phyloP scores from a whole-genome alignment of 208 protist genomes.

The Acanthamoeba sp. region DNA sequence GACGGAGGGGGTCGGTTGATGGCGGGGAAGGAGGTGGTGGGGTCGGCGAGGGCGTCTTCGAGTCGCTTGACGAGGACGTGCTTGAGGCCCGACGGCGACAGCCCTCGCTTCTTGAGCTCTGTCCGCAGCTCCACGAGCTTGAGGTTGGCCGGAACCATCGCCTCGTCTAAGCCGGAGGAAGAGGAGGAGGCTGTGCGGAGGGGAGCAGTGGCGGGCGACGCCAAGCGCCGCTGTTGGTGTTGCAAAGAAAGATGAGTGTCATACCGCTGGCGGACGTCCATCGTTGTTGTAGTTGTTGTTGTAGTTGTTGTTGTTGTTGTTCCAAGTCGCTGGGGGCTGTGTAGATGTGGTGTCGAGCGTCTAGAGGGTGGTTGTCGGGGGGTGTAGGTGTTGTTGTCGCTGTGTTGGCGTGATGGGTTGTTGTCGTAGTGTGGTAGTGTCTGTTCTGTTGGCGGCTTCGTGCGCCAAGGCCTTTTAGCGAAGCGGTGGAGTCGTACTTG shows the following conservation, averaged over 20 bases:
- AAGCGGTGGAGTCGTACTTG: no score
- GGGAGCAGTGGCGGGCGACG: background rate
- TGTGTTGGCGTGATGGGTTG: no score
- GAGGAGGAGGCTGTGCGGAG: background rate
- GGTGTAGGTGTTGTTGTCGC: background rate
- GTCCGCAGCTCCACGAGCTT: conserved; percentile 42
- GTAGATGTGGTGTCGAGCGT: no score
- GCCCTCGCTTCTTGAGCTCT: conserved; percentile 23
- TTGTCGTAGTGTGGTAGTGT: no score
- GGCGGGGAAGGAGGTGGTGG: background rate
- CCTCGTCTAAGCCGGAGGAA: background rate
- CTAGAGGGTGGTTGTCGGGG: no score
- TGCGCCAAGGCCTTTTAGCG: no score
- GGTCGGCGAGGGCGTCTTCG: conserved; percentile 3
- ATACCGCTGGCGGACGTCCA: background rate
- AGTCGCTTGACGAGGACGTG: conserved; percentile 32
- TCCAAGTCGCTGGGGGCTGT: background rate
- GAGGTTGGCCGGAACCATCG: background rate
- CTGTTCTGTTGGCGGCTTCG: no score
- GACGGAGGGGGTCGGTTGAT: background rate
- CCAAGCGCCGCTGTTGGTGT: background rate
- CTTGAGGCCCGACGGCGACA: conserved; percentile 47
- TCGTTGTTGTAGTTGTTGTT: background rate
- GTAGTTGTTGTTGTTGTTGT: no score
- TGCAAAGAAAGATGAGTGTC: background rate